A percentile compares a stretch with the other conserved stretches of the same genome.
Conservation (phyloP, 176 grass and related monocot species). For the Calamus simplicifolius region DNA sequence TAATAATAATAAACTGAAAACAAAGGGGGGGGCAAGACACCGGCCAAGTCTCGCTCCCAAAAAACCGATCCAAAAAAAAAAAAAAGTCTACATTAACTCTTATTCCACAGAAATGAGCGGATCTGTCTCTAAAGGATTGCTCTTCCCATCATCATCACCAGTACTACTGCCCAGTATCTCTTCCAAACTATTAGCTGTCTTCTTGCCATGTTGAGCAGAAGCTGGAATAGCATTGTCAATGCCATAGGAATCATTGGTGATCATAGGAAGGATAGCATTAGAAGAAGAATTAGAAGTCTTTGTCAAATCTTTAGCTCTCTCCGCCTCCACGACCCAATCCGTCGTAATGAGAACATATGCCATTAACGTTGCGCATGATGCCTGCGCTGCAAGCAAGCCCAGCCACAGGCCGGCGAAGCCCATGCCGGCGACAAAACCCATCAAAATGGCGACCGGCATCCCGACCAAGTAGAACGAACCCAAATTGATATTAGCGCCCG, state of each 20-base stretch:
- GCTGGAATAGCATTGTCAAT: not conserved
- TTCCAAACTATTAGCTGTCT: not conserved
- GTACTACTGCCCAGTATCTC: not conserved
- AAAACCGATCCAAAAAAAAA: not conserved
- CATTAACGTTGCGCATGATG: slow-evolving; percentile 68
- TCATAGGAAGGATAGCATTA: not conserved
- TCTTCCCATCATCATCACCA: not conserved
- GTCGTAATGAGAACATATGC: slow-evolving; percentile 45
- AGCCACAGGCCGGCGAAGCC: slow-evolving; percentile 88
- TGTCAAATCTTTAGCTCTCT: slow-evolving; percentile 60
- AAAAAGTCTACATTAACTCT: not conserved
- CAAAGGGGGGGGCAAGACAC: no score
- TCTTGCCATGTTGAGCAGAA: not conserved
- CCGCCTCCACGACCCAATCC: slow-evolving; percentile 69
- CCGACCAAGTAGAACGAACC: slow-evolving; percentile 93
- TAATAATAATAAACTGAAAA: no score
- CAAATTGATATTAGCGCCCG: slow-evolving; percentile 79
- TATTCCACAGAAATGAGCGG: not conserved
- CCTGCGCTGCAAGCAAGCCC: slow-evolving; percentile 83
- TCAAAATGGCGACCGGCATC: slow-evolving; percentile 76
- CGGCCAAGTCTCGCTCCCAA: no score
- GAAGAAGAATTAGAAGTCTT: not conserved
- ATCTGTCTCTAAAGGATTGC: not conserved
- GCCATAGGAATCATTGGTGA: not conserved
- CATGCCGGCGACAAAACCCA: slow-evolving; percentile 51